A percentile compares a stretch with the other conserved stretches of the same genome.
Conservation (phyloP, 2,329 filamentous ascomycete species). For the Botrytis fragariae region DNA sequence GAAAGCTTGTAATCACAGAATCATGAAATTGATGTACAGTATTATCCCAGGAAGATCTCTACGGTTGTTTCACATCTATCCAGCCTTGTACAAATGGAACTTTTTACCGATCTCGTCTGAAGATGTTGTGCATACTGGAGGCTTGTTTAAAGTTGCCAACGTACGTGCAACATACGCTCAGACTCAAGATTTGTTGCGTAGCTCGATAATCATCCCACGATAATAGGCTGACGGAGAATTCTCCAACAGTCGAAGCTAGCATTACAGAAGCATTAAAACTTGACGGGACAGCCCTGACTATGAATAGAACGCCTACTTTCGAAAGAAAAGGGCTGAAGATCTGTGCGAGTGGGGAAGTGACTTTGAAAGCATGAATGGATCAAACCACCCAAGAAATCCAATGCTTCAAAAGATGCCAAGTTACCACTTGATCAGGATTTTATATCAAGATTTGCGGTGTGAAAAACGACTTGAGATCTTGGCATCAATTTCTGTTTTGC, state of each 20-base stretch:
- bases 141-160: not conserved
- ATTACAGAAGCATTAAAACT: not conserved
- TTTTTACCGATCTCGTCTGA: not conserved
- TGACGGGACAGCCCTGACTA: not conserved
- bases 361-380: not conserved
- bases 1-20: not conserved
- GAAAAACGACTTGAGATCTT: not conserved
- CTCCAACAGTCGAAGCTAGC: not conserved
- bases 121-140: not conserved
- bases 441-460: not conserved
- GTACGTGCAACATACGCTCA: not conserved
- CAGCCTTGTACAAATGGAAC: not conserved
- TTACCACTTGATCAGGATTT: not conserved
- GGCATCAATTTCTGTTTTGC: not conserved
- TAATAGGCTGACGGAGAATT: not conserved
- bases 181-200: not conserved
- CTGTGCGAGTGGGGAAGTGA: not conserved
- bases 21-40: not conserved
- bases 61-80: not conserved
- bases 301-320: not conserved
- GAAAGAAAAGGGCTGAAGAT: conserved; percentile 6
- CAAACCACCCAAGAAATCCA: not conserved
- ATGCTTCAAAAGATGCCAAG: not conserved
- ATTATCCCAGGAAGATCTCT: not conserved
- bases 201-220: not conserved